phyloP scores from a whole-genome alignment of 2,329 filamentous ascomycete genomes.

The Fusarium sp. region DNA sequence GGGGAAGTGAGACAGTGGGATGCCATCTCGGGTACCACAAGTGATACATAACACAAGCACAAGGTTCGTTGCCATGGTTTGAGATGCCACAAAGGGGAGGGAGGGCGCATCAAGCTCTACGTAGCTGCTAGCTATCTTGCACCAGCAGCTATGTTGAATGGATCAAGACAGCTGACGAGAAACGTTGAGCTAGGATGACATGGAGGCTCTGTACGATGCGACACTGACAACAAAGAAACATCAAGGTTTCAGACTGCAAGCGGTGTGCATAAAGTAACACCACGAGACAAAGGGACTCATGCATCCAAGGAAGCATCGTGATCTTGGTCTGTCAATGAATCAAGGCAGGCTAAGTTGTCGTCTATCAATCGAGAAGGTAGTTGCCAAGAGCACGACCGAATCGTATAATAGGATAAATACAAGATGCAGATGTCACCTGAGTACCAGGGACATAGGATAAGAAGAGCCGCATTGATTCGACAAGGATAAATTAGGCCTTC shows the following conservation, averaged over 20 bases:
- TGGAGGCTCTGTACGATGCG: slow-evolving; percentile 3
- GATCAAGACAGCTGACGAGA: neutral
- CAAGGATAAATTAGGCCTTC: neutral
- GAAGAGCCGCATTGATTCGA: slow-evolving; percentile 33
- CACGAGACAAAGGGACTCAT: slow-evolving; percentile 13
- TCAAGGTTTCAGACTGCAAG: slow-evolving; percentile 17
- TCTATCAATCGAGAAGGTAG: neutral
- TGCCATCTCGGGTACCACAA: slow-evolving; percentile 18
- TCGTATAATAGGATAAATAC: slow-evolving; percentile 19
- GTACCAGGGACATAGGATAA: slow-evolving; percentile 19
- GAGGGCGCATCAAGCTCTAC: neutral
- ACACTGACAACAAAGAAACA: slow-evolving; percentile 16
- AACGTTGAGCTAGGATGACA: slow-evolving; percentile 4
- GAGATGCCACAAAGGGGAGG: slow-evolving; percentile 6
- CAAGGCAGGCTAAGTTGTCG: neutral
- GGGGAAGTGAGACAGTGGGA: slow-evolving; percentile 29
- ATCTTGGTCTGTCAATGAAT: neutral
- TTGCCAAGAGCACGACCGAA: slow-evolving; percentile 28
- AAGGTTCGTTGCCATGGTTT: slow-evolving; percentile 21
- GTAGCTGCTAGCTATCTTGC: neutral
- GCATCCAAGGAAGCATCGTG: neutral
- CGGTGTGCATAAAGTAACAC: slow-evolving; percentile 27
- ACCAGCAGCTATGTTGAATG: neutral
- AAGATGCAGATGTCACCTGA: slow-evolving; percentile 34
- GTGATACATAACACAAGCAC: slow-evolving; percentile 19